Evolutionary conservation across 805 yeast species (phyloP).

Genomic region (Torulaspora franciscae): DNA sequence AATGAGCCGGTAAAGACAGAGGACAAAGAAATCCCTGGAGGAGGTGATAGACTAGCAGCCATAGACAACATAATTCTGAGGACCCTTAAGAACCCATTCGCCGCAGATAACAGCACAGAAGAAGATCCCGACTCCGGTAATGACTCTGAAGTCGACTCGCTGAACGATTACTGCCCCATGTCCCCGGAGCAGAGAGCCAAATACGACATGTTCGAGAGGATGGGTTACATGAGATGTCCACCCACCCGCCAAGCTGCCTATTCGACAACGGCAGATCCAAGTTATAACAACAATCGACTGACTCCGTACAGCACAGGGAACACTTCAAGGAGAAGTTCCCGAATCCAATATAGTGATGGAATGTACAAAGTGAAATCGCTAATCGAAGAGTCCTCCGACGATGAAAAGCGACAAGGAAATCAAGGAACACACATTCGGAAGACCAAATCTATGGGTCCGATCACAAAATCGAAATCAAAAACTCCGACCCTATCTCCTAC

Average conservation of each 20-base stretch:
- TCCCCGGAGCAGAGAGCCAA: constrained; percentile 24
- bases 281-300: constrained; percentile 15
- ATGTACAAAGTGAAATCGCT: constrained; percentile 34
- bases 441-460: constrained; percentile 21
- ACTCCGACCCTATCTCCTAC: constrained; percentile 6
- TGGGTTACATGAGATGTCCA: constrained; percentile 32
- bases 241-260: constrained; percentile 18
- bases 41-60: constrained; percentile 9
- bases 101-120: constrained; percentile 5
- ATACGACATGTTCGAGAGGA: constrained; percentile 25
- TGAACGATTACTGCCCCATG: constrained; percentile 30
- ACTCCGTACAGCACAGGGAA: constrained; percentile 21
- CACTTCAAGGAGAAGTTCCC: constrained; percentile 25
- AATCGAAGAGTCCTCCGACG: constrained; percentile 19
- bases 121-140: constrained; percentile 12
- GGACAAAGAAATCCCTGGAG: background rate
- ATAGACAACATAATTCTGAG: constrained; percentile 19
- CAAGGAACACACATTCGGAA: constrained; percentile 16
- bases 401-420: constrained; percentile 2
- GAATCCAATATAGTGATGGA: constrained; percentile 27
- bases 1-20: background rate
- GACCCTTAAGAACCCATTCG: constrained; percentile 27
- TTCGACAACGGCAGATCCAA: constrained; percentile 6
- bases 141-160: constrained; percentile 21
- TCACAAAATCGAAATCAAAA: constrained; percentile 4